Base-by-base conservation (phyloP, 2,329 filamentous ascomycete genomes). In the Paramyrothecium roridum region DNA sequence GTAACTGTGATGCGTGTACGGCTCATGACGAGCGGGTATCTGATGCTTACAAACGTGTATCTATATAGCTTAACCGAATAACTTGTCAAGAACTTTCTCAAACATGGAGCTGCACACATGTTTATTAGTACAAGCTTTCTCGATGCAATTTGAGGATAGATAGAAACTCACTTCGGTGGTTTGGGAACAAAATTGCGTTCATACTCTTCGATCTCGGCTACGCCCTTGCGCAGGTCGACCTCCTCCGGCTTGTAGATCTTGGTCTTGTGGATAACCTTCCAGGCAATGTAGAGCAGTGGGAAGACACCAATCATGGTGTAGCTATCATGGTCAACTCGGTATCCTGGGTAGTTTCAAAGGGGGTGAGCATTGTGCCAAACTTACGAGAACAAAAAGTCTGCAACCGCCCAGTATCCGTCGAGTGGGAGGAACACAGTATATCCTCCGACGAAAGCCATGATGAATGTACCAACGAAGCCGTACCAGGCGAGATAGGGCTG, bases 221-320 rank as follows among this genome's bases (percentile, higher is more conserved):
- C 65, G 58, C 87, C 86, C 52, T 80, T 80, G 13, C 77, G 67
- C 23, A 91, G 70, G 66, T 91, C 87, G 1, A 86, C 81, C 52
- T 90, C 82, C 16, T 80, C 71, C 0, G 84, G 76, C 55, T 76
- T 79, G 52, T 77, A 67, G 56, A 82, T 79, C 53, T 78, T 82
- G 0, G 88, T 90, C 65, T 77, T 81, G 68, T 89, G 85, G 55
- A 85, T 61, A 8, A 90, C 30, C 70, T 93, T 95, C 86, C 88
- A 93, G 7, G 82, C 83, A 3, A 87, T 46, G 67, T 83, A 93
- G 2, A 93, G 73, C 0, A 86, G 60, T 0, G 88, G 89, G 65
- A 90, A 91, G 2, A 91, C 72, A 6, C 81, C 82, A 52, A 93
- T 82, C 80, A 90, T 91, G 50, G 86, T 84, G 69, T 93, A 93